Conservation (phyloP, 2,329 filamentous ascomycete genomes). For the Calonectria naviculata region DNA sequence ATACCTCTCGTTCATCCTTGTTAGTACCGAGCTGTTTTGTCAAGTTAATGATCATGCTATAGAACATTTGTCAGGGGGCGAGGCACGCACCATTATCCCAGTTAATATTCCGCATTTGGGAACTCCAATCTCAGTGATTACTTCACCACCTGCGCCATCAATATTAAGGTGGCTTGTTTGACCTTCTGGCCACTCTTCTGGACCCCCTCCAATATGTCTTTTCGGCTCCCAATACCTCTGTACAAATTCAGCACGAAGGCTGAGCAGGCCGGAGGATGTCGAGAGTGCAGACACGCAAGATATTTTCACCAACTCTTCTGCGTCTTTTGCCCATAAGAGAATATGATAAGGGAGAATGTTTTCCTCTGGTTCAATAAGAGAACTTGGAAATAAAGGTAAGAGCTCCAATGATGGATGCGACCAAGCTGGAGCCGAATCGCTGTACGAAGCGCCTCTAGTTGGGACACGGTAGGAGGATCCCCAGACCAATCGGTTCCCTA, state of each 20-base stretch:
- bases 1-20: not conserved
- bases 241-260: not conserved
- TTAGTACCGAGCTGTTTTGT: not conserved
- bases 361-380: not conserved
- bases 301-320: not conserved
- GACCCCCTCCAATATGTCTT: not conserved
- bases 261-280: not conserved
- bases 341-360: not conserved
- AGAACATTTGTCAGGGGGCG: no score
- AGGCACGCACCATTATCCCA: slow-evolving; percentile 10
- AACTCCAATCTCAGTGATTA: slow-evolving; percentile 14
- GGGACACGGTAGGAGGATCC: not conserved
- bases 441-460: not conserved
- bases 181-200: not conserved
- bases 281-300: not conserved
- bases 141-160: not conserved
- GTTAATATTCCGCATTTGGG: not conserved
- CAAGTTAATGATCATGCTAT: not conserved
- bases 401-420: not conserved
- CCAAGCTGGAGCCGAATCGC: not conserved
- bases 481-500: not conserved
- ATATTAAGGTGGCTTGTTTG: not conserved
- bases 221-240: not conserved
- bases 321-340: not conserved
- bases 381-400: not conserved